Evolutionary conservation across 2,329 filamentous ascomycete genomes (phyloP).

Genomic region (Fusarium odoratissimum): DNA sequence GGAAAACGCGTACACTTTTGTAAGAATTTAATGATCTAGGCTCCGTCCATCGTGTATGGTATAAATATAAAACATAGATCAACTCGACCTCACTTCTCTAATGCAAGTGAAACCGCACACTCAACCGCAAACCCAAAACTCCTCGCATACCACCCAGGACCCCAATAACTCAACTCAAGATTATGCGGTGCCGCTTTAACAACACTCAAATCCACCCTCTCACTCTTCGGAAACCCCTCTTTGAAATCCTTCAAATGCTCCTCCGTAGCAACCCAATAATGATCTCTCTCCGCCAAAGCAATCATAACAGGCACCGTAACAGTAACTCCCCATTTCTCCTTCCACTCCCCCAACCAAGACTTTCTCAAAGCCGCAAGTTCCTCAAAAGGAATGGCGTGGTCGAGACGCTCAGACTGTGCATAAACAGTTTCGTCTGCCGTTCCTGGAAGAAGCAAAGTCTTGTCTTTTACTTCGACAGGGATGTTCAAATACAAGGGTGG

Average conservation of each 20-base stretch:
- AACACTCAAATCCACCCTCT: conserved; percentile 33
- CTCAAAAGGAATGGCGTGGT: conserved; percentile 31
- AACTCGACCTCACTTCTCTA: neutral
- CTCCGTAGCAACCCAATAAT: conserved; percentile 34
- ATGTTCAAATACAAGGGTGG: conserved; percentile 27
- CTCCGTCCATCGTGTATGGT: neutral
- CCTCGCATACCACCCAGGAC: conserved; percentile 34
- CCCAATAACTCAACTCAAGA: conserved; percentile 40
- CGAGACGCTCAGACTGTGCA: conserved; percentile 23
- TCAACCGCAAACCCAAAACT: conserved; percentile 38
- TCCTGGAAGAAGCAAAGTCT: conserved; percentile 27
- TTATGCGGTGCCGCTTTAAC: conserved; percentile 33
- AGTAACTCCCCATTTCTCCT: conserved; percentile 30
- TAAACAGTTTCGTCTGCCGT: conserved; percentile 32
- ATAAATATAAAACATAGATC: neutral
- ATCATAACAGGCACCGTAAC: conserved; percentile 34
- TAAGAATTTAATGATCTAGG: accelerated
- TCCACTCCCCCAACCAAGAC: conserved; percentile 34
- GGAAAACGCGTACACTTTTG: neutral
- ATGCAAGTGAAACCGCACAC: conserved; percentile 24
- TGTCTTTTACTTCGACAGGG: conserved; percentile 32
- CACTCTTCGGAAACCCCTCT: conserved; percentile 16
- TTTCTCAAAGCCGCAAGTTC: conserved; percentile 24
- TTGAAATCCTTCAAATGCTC: conserved; percentile 32
- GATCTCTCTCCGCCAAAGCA: conserved; percentile 19